Conservation (phyloP, 768 basidiomycete genomes). For the Hirschioporus abietinus region DNA sequence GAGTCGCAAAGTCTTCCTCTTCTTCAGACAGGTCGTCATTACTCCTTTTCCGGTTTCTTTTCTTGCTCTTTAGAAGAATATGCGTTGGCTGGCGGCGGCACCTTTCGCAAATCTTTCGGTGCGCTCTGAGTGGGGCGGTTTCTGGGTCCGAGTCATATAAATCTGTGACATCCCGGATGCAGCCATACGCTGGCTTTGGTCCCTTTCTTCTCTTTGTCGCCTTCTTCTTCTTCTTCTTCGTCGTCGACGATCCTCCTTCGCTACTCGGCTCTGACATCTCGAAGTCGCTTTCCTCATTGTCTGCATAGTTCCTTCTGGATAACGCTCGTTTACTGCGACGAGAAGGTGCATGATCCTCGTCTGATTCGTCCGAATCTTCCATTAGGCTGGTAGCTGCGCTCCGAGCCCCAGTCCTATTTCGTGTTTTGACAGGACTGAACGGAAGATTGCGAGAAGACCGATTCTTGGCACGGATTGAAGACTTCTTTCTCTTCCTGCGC, state of each 20-base stretch:
- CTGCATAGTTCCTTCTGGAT: constrained; percentile 21
- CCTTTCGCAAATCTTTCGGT: constrained; percentile 67
- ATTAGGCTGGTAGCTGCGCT: constrained; percentile 33
- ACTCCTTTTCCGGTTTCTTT: constrained; percentile 37
- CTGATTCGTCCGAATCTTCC: constrained; percentile 33
- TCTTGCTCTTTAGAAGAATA: constrained; percentile 36
- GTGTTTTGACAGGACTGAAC: constrained; percentile 64
- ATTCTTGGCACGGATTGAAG: constrained; percentile 8
- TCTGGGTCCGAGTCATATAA: constrained; percentile 52
- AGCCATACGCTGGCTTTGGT: constrained; percentile 45
- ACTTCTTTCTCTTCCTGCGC: neutral
- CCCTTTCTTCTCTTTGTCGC: constrained; percentile 27
- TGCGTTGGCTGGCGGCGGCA: constrained; percentile 61
- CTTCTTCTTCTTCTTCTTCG: constrained; percentile 15
- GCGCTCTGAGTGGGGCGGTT: constrained; percentile 47
- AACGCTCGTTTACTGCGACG: constrained; percentile 26
- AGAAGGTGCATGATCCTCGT: constrained; percentile 22
- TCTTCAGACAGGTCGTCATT: constrained; percentile 53
- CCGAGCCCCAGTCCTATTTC: constrained; percentile 29
- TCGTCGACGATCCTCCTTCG: constrained; percentile 10
- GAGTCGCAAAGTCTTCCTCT: constrained; percentile 37
- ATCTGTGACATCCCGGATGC: constrained; percentile 37
- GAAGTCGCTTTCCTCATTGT: constrained; percentile 37
- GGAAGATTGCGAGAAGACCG: constrained; percentile 36
- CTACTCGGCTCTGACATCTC: constrained; percentile 7